Base-by-base conservation (phyloP, 2,329 filamentous ascomycete species). In the Botryotinia calthae region DNA sequence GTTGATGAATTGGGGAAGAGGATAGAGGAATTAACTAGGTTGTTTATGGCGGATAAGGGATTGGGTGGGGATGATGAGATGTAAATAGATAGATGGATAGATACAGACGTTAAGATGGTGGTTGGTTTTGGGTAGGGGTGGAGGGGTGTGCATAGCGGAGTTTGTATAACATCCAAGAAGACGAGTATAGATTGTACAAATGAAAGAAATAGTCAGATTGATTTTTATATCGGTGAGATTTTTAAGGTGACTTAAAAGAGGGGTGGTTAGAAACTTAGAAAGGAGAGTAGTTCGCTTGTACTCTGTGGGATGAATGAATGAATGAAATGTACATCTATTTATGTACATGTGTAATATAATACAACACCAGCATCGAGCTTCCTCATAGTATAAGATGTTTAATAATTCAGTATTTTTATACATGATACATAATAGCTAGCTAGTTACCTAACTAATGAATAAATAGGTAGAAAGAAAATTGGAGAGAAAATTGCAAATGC, bases 1-100 rank as follows among this genome's bases (percentile, higher is more conserved):
- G 85, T 90, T 71, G 80, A 82, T 6, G 88, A 90, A 75, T 80
- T 90, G 76, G 84, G 84, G 59, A 81, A 80, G 64, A 90, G 89
- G 83, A 88, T 91, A 76, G 87, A 89, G 75, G 85, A 85, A 72
- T 81, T 90, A 75, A 88, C 88, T 0, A 82, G 85, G 31, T 78
- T 87, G 65, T 82, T 90, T 2, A 78, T 87, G 75, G 81, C 83
- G 6, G 81, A 89, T 78, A 87, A 88, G 77, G 80, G 76, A 12
- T 75, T 86, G 85, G 2, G 56, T 25, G 72, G 44, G 20, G 71
- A 70, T 46, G 70, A 67, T 48, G 71, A 56, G 44, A 40, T 69
- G 54, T 68, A 72, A n/a, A 28, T 54, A 25, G 46, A 46, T 46
- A 72, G 34, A 46, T 46, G 7, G 44, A 22, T 42, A 42, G 14